Conservation (phyloP, 208 protist species). For the Histomonas meleagridis region DNA sequence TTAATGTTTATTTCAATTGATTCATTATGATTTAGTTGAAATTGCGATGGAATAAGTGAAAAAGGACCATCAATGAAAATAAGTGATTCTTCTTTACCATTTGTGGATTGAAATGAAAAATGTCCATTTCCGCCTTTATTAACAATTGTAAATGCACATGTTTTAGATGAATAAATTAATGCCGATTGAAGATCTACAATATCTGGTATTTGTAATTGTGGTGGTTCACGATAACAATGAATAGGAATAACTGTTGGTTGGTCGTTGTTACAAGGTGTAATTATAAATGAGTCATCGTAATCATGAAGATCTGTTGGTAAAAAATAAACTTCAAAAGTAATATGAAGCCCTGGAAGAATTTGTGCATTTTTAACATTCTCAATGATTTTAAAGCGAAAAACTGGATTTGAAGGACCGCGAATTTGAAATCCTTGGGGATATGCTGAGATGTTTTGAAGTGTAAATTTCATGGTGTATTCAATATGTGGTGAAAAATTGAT, state of each 20-base stretch:
- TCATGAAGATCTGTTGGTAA: neutral
- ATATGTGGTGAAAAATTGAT: neutral
- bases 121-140: neutral
- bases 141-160: neutral
- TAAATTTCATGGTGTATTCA: neutral
- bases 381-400: neutral
- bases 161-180: neutral
- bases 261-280: neutral
- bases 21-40: neutral
- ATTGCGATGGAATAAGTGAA: neutral
- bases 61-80: neutral
- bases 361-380: neutral
- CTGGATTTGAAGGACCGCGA: neutral
- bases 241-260: neutral
- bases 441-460: neutral
- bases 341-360: neutral
- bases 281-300: neutral
- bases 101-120: neutral
- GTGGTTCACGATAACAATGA: constrained; percentile 20
- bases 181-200: constrained; percentile 1
- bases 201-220: neutral
- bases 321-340: constrained; percentile 7
- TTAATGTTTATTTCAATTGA: constrained; percentile 19
- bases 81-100: neutral
- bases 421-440: neutral